Percentiles rank a stretch among this genome's conserved stretches.
phyloP scores from a whole-genome alignment of 169 alveolate genomes.

The Eimeria tenella region DNA sequence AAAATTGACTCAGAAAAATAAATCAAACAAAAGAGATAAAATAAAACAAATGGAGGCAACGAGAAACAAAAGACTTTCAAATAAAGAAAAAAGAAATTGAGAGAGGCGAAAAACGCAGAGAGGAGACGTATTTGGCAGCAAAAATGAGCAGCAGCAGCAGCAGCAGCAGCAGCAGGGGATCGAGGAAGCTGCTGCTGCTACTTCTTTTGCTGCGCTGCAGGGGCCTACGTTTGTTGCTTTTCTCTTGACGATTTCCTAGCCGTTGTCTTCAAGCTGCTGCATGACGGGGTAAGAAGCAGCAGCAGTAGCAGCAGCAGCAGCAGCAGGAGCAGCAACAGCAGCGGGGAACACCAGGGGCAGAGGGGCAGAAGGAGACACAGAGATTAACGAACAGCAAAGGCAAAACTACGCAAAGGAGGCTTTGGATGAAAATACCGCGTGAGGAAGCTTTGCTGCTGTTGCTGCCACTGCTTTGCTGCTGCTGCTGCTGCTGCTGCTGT shows the following conservation, averaged over 20 bases:
- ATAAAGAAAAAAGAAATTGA: neutral
- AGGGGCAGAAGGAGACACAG: neutral
- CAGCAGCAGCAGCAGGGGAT: constrained; percentile 1
- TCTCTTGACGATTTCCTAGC: neutral
- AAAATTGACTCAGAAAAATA: neutral
- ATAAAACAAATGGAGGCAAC: neutral
- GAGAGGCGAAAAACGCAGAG: neutral
- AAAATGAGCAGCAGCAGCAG: neutral
- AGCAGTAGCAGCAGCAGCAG: neutral
- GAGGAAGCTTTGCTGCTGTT: neutral
- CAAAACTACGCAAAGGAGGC: neutral
- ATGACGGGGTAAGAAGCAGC: neutral
- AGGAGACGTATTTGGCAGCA: neutral
- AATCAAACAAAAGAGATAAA: neutral
- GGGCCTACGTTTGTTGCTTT: neutral
- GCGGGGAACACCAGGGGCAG: neutral
- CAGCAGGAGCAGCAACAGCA: neutral
- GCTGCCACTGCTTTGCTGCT: neutral
- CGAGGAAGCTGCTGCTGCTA: neutral
- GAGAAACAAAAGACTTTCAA: neutral
- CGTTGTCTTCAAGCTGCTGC: neutral
- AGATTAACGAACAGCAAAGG: neutral
- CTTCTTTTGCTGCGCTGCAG: neutral
- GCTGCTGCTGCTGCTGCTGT: neutral
- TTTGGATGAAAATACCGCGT: neutral